Percentiles rank a stretch among this genome's conserved stretches.
phyloP scores from a whole-genome alignment of 306 rosid species.

The Styphnolobium japonicum region DNA sequence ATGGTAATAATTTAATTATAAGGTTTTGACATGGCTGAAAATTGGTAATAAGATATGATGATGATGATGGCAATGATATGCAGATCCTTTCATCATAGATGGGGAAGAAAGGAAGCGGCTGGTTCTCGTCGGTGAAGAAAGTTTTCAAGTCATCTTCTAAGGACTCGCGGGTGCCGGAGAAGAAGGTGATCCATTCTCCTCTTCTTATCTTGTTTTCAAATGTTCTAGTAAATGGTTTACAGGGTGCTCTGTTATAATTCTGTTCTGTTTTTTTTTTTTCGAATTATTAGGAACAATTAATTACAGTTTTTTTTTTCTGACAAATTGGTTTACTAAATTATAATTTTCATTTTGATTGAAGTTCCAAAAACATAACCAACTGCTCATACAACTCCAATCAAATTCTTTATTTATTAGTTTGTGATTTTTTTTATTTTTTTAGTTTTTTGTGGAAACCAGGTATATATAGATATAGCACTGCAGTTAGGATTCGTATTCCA shows the following conservation, averaged over 20 bases:
- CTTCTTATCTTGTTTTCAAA: neutral
- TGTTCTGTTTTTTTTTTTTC: too few species aligned
- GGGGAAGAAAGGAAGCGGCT: slow-evolving; percentile 69
- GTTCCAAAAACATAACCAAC: neutral
- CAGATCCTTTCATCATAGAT: slow-evolving; percentile 35
- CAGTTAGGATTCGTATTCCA: too few species aligned
- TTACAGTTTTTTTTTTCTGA: too few species aligned
- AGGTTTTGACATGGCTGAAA: neutral
- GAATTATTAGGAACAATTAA: too few species aligned
- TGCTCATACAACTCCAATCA: neutral
- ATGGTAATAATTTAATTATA: neutral
- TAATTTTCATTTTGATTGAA: neutral
- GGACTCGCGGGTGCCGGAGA: slow-evolving; percentile 44
- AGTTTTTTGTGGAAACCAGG: too few species aligned
- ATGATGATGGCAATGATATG: neutral
- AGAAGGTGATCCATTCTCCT: slow-evolving; percentile 35
- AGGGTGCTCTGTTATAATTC: neutral
- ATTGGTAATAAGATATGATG: neutral
- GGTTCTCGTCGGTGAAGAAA: slow-evolving; percentile 72
- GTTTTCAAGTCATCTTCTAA: slow-evolving; percentile 58
- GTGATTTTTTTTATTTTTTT: neutral
- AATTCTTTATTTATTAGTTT: too few species aligned
- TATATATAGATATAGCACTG: too few species aligned
- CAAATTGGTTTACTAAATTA: too few species aligned
- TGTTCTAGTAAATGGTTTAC: neutral